phyloP scores from a whole-genome alignment of 1,284 basidiomycete species.

The Gymnopus androsaceus region DNA sequence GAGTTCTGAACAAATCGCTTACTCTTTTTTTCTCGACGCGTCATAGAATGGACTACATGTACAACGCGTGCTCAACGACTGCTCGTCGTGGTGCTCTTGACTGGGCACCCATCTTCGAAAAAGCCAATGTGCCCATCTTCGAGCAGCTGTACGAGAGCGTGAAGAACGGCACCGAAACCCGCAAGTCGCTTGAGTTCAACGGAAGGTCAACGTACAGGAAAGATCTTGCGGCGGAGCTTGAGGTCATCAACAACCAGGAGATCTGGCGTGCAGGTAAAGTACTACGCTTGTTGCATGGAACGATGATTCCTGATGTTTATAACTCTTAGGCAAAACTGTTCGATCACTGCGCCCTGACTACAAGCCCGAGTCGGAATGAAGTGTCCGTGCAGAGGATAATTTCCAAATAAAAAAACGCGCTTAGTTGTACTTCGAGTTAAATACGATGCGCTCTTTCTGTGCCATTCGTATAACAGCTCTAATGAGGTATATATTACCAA shows the following conservation, averaged over 20 bases:
- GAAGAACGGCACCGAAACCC: constrained; percentile 93
- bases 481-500: no score
- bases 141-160: constrained; percentile 95
- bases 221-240: constrained; percentile 92
- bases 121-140: constrained; percentile 92
- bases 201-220: constrained; percentile 90
- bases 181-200: constrained; percentile 97
- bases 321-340: constrained; percentile 63
- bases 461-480: no score
- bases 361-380: constrained; percentile 52
- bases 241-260: constrained; percentile 95
- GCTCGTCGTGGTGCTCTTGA: constrained; percentile 98
- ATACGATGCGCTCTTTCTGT: no score
- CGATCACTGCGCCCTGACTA: constrained; percentile 79
- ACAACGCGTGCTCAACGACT: constrained; percentile 97
- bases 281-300: not conserved
- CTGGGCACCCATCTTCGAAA: constrained; percentile 99
- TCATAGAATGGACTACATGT: constrained; percentile 98
- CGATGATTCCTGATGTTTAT: constrained; percentile 9
- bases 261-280: constrained; percentile 91
- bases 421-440: no score
- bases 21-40: not conserved
- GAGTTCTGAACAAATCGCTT: not conserved
- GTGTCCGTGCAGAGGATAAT: not conserved
- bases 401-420: no score